Base-by-base conservation (phyloP, 371 early-diverging fungal species). In the Neoconidiobolus thromboides region DNA sequence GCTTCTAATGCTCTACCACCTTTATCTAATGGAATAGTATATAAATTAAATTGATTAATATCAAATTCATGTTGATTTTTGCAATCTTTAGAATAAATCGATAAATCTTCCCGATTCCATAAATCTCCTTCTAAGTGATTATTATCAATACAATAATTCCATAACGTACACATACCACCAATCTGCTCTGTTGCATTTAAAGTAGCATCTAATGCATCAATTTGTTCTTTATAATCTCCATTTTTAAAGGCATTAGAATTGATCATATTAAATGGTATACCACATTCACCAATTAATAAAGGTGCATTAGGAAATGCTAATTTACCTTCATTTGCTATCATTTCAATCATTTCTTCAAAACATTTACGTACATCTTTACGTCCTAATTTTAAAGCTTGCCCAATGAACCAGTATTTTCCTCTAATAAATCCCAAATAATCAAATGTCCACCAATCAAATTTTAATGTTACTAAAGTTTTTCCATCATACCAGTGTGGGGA, bases 401-500 rank as follows among this genome's bases (percentile, higher is more conserved):
- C 43, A 59, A 75, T 75, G 4, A 73, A 73, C 40, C 75, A 60
- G 54, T 80, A 82, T 58, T 77, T 76, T 10, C 81, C 81, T 15
- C 84, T 74, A 52, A 73, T 71, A 14, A 79, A 67, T n/a, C 79
- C 79, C 36, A 85, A 72, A 48, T 71, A 73, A 62, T 86, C 83
- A 14, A 83, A 64, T 41, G 78, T 86, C 59, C 74, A 81, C 60
- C 69, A 79, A 54, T 73, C 69, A 73, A 80, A 82, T n/a, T 75
- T 69, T 66, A 83, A 82, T 60, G 76, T 80, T 41, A 83, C 70
- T 3, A 86, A 65, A 0, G 83, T 82, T 55, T 81, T 65, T 0
- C 82, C 82, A 62, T 86, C 86, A 55, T 86, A 86, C 82, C 82
- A 86, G 63, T 86, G 86, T 3, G 86, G 85, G 0, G 82, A 69